phyloP scores from a whole-genome alignment of 768 basidiomycete genomes.

The Tricholoma sp. region DNA sequence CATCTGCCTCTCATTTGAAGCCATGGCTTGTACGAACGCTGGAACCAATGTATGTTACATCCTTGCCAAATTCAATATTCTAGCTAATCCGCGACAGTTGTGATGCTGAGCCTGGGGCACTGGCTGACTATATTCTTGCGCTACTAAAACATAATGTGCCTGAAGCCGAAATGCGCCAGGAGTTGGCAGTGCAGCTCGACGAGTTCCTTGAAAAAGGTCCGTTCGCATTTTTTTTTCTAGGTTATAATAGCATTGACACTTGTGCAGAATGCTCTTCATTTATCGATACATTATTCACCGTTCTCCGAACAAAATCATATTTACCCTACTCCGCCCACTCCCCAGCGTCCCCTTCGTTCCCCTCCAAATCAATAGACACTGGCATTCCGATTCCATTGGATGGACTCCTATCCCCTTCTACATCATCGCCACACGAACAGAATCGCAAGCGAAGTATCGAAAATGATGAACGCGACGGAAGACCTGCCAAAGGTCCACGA shows the following conservation, averaged over 20 bases:
- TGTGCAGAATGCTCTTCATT: constrained; percentile 62
- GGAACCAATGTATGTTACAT: constrained; percentile 75
- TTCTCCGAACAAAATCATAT: constrained; percentile 82
- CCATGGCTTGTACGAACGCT: constrained; percentile 86
- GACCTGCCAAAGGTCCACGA: constrained; percentile 70
- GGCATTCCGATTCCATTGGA: constrained; percentile 84
- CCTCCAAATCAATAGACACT: constrained; percentile 42
- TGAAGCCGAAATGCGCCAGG: constrained; percentile 76
- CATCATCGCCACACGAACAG: constrained; percentile 43
- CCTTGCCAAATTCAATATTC: neutral
- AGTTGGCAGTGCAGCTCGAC: constrained; percentile 70
- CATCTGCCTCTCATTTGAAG: constrained; percentile 64
- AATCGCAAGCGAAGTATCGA: constrained; percentile 63
- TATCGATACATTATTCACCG: constrained; percentile 81
- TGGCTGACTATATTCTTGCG: constrained; percentile 93
- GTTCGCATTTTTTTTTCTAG: constrained; percentile 15
- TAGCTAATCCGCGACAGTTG: constrained; percentile 50
- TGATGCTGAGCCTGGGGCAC: constrained; percentile 91
- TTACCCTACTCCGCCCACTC: constrained; percentile 57
- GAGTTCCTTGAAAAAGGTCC: constrained; percentile 92
- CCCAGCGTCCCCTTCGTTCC: constrained; percentile 34
- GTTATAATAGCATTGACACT: constrained; percentile 8
- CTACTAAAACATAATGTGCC: constrained; percentile 86
- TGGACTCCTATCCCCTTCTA: constrained; percentile 43
- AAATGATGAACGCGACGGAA: constrained; percentile 55